Evolutionary conservation across 108 stramenopile species (phyloP), one percentile per base, ranked within the genome.

Genomic region (Seminavis robusta): DNA sequence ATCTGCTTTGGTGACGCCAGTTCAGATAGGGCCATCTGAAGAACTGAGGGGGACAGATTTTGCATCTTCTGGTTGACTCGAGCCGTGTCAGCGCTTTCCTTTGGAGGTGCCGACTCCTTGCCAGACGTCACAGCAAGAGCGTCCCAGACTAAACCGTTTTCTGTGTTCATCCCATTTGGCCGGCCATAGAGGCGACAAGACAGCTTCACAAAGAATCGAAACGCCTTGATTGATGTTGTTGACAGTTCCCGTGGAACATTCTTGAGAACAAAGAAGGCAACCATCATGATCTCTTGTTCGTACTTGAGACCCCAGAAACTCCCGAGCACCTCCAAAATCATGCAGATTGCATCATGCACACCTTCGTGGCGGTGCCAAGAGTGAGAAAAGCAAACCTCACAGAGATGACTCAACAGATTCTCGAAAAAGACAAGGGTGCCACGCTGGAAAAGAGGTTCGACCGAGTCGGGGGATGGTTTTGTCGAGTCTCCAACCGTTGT

Each of bases 201-300:
- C 49, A 81, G 33, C 33, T 55, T 51, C 8, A 81, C 38, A 40
- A 88, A 74, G 51, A 93, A 93, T 47, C 41, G 38, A 60, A 85
- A 57, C 0, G 85, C 62, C 23, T 76, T 66, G 11, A 77, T 62
- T n/a, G 46, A 42, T 28, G 83, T 81, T 4, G 36, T 54, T 8
- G 77, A 38, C 39, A 90, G 68, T 55, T 89, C 86, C 20, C 57
- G 50, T 15, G 87, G 87, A 0, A 77, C 67, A 59, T 74, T 84
- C 67, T 93, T 93, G 9, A 93, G 46, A 17, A 77, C 47, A 46
- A 83, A 83, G 26, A 90, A 66, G 15, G 88, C 86, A 8, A 69
- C 60, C 38, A 83, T 74, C 38, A 93, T 68, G 15, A 93, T 56
- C 59, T 85, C 81, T 29, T 70, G 41, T 70, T 93, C 84, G 56